A percentile compares a stretch with the other conserved stretches of the same genome.
Evolutionary conservation across 305 asterid species (phyloP).

Genomic region (Coffea humblotiana): DNA sequence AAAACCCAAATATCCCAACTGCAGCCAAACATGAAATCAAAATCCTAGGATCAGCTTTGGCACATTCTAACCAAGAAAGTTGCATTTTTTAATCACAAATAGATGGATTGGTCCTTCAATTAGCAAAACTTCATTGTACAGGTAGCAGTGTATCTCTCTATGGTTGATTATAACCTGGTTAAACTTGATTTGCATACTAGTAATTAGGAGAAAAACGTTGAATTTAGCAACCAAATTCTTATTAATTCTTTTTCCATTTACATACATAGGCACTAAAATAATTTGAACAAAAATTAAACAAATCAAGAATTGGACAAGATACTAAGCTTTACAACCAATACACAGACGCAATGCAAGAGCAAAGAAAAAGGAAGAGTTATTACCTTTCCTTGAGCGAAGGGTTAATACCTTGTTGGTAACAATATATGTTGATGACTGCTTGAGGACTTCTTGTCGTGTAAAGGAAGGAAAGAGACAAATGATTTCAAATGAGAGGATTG

Average conservation of each 20-base stretch:
- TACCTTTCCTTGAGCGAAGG: too few relatives aligned
- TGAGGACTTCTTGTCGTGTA: not conserved
- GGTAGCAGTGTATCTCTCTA: not conserved
- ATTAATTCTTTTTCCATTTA: not conserved
- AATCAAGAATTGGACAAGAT: too few relatives aligned
- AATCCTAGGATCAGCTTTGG: not conserved
- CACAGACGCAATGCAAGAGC: too few relatives aligned
- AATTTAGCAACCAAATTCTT: not conserved
- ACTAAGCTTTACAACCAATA: too few relatives aligned
- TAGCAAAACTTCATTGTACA: not conserved
- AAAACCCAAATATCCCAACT: not conserved
- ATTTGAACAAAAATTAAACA: too few relatives aligned
- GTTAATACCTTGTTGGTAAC: not conserved
- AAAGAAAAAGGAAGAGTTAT: too few relatives aligned
- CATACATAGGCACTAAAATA: not conserved
- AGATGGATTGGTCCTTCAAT: not conserved
- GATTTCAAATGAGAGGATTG: slow-evolving; percentile 15
- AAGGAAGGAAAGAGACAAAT: slow-evolving; percentile 13
- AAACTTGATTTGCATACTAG: not conserved
- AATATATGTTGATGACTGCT: not conserved
- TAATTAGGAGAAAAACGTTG: too few relatives aligned
- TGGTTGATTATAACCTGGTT: too few relatives aligned
- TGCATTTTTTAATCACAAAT: not conserved
- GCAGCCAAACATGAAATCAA: not conserved
- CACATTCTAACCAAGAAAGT: not conserved